Base-by-base conservation (phyloP, 2,329 filamentous ascomycete species). In the Pyricularia sp. region DNA sequence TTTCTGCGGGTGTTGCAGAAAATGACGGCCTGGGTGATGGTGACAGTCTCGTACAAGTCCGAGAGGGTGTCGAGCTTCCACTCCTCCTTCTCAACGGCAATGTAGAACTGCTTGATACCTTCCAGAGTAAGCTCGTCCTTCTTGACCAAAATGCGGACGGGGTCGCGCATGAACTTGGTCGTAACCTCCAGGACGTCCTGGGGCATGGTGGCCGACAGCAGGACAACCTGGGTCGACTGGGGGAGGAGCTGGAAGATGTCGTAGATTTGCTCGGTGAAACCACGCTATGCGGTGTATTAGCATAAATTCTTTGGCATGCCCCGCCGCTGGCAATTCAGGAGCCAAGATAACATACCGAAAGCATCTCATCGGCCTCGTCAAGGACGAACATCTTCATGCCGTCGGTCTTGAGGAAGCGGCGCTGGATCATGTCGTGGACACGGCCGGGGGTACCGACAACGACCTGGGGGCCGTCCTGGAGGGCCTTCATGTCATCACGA, bases 11-110 rank as follows among this genome's bases (percentile, higher is more conserved):
- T 99, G 79, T 99, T 99, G 84, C 94, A 99, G 83, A 99, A 99
- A 75, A 99, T 99, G 75, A 99, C 94, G 60, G 94, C 94, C 79
- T 97, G 94, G 19, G 94, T 97, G 74, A 99, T 97, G 65, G 94
- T 99, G 60, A 99, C 84, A 13, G 94, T 97, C 76, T 99, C 94
- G 83, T 99, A 99, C 66, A 99, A 88, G 79, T 99, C 94, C 77
- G 92, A 97, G 4, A 99, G 87, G 2, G 94, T 99, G 76, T 99
- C 94, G 71, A 99, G 96, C 78, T 99, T 99, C 94, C 94, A 99
- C 75, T 97, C 94, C 77, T 99, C 94, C 81, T 97, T 97, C 78
- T 99, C 94, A 24, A 97, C 94, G 1, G 94, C 94, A 72, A 99
- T 97, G 75, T 97, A 99, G 82, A 97, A 99, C 77, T 99, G 94